Conservation (phyloP, 306 rosid species). For the Pueraria montana region DNA sequence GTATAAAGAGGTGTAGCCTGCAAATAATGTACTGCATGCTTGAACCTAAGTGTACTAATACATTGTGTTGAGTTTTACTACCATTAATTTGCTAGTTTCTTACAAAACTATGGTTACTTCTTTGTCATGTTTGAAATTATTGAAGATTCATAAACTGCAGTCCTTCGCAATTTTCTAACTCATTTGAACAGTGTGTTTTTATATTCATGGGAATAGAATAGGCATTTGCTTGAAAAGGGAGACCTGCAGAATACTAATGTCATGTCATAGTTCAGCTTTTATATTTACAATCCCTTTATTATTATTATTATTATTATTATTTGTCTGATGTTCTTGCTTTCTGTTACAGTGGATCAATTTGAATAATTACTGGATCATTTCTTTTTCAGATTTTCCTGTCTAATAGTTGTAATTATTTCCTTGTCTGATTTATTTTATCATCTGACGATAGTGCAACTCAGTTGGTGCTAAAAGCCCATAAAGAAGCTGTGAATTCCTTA, state of each 20-base stretch:
- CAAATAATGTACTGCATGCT: background rate
- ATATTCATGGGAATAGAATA: background rate
- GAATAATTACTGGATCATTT: slow-evolving; percentile 7
- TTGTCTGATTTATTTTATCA: slow-evolving; percentile 40
- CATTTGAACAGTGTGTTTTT: slow-evolving; percentile 16
- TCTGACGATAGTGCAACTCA: slow-evolving; percentile 80
- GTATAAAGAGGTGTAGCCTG: slow-evolving; percentile 16
- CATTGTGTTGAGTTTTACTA: background rate
- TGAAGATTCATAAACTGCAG: slow-evolving; percentile 2
- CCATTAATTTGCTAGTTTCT: slow-evolving; percentile 7
- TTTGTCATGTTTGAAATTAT: background rate
- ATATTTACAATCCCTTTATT: slow-evolving; percentile 3
- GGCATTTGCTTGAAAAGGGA: slow-evolving; percentile 1
- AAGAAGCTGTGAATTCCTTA: slow-evolving; percentile 96
- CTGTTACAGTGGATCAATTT: slow-evolving; percentile 10
- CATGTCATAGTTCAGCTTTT: slow-evolving; percentile 18
- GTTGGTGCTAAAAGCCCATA: slow-evolving; percentile 96
- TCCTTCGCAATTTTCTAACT: slow-evolving; percentile 1
- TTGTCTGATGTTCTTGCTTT: slow-evolving; percentile 28
- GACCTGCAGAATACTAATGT: background rate
- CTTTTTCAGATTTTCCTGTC: slow-evolving; percentile 26
- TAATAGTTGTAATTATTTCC: slow-evolving; percentile 22
- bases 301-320: slow-evolving; percentile 4
- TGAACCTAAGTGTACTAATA: slow-evolving; percentile 25
- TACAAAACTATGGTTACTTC: background rate